phyloP scores from a whole-genome alignment of 2,329 filamentous ascomycete genomes.

The Paecilomyces variotii region DNA sequence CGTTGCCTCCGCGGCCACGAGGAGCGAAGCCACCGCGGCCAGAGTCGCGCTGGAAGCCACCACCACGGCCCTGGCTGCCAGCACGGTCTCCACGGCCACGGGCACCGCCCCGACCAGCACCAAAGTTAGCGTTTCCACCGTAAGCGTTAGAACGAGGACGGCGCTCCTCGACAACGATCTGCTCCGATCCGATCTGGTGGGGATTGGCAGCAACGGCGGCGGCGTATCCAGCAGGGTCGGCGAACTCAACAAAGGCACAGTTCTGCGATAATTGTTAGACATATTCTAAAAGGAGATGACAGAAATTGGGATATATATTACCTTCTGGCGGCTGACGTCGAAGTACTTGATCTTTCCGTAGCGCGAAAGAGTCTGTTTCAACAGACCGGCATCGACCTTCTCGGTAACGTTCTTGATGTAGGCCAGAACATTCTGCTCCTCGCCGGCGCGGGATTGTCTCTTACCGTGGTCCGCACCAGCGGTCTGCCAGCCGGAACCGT shows the following conservation, averaged over 20 bases:
- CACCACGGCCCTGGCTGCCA: constrained; percentile 56
- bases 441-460: constrained; percentile 63
- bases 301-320: constrained; percentile 34
- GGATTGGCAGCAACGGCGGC: constrained; percentile 79
- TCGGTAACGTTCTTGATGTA: constrained; percentile 97
- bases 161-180: constrained; percentile 80
- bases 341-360: constrained; percentile 59
- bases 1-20: constrained; percentile 57
- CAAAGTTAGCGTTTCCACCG: constrained; percentile 58
- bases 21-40: constrained; percentile 60
- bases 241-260: constrained; percentile 95
- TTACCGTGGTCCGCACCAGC: constrained; percentile 71
- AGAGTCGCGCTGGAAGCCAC: constrained; percentile 61
- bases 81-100: constrained; percentile 62
- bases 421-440: constrained; percentile 70
- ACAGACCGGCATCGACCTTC: constrained; percentile 66
- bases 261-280: constrained; percentile 51
- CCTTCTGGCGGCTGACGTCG: constrained; percentile 65
- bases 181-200: constrained; percentile 73
- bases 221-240: constrained; percentile 69
- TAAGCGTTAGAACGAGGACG: constrained; percentile 66
- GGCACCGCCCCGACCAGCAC: constrained; percentile 54
- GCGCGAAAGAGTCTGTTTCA: constrained; percentile 62
- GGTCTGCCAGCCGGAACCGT: constrained; percentile 75
- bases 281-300: not conserved